phyloP scores from a whole-genome alignment of 2,329 filamentous ascomycete genomes.

The Camillea tinctor region DNA sequence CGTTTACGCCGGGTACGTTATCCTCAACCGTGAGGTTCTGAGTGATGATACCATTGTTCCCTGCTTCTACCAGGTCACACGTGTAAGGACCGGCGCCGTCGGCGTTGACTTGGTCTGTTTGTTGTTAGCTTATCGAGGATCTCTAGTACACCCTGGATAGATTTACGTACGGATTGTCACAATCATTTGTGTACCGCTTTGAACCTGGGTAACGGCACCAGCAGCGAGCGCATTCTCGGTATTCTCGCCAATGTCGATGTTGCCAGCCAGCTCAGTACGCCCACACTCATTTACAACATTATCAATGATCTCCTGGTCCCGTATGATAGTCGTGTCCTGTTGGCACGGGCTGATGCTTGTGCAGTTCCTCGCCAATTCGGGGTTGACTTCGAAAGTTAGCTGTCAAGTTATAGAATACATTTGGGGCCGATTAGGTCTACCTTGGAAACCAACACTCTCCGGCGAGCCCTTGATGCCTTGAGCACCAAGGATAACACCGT shows the following conservation, averaged over 20 bases:
- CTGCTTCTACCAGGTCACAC: constrained; percentile 44
- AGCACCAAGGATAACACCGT: constrained; percentile 47
- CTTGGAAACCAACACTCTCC: constrained; percentile 48
- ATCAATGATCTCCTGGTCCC: constrained; percentile 51
- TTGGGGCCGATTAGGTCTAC: constrained; percentile 26
- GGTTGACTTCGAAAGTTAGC: constrained; percentile 41
- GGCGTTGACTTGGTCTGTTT: constrained; percentile 49
- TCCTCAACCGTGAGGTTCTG: constrained; percentile 53
- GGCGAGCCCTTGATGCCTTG: constrained; percentile 47
- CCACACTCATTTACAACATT: constrained; percentile 61
- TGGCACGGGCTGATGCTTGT: constrained; percentile 65
- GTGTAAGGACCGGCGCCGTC: constrained; percentile 55
- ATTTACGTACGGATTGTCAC: constrained; percentile 41
- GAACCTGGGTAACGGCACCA: constrained; percentile 47
- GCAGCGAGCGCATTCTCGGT: constrained; percentile 51
- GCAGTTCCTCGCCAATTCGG: constrained; percentile 59
- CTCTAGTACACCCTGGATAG: not conserved
- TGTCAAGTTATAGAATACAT: not conserved
- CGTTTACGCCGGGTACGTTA: constrained; percentile 58
- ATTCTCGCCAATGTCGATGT: constrained; percentile 59
- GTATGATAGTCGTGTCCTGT: constrained; percentile 63
- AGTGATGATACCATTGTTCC: constrained; percentile 41
- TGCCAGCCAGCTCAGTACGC: constrained; percentile 58
- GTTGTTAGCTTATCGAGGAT: constrained; percentile 6
- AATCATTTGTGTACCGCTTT: constrained; percentile 42